Evolutionary conservation across 768 basidiomycete species (phyloP).

Genomic region (Boletus huronensis): DNA sequence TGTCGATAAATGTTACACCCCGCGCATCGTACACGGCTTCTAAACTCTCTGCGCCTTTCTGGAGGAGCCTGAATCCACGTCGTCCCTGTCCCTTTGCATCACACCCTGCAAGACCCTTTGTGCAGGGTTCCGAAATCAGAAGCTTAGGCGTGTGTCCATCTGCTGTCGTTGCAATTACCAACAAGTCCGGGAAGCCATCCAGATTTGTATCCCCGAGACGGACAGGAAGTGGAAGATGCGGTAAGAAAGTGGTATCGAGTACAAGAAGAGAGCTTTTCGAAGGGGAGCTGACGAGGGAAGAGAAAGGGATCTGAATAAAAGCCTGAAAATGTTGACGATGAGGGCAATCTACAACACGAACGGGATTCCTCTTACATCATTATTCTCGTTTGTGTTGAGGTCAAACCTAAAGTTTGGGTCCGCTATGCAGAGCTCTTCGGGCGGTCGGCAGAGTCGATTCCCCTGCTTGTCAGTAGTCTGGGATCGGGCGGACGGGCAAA

Average conservation of each 20-base stretch:
- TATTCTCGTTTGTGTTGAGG: conserved; percentile 46
- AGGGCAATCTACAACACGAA: background rate
- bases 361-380: conserved; percentile 41
- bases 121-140: conserved; percentile 62
- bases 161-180: conserved; percentile 51
- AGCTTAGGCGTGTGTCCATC: conserved; percentile 54
- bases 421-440: conserved; percentile 74
- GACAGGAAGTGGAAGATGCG: conserved; percentile 71
- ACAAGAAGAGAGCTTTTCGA: conserved; percentile 60
- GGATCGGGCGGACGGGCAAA: conserved; percentile 63
- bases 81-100: conserved; percentile 44
- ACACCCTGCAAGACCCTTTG: conserved; percentile 56
- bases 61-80: conserved; percentile 60
- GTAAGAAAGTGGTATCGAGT: conserved; percentile 59
- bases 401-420: conserved; percentile 82
- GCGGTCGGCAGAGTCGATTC: conserved; percentile 62
- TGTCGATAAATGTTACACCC: conserved; percentile 77
- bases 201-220: conserved; percentile 87
- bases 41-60: conserved; percentile 58
- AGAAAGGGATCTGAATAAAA: conserved; percentile 64
- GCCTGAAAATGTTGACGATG: conserved; percentile 38
- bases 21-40: conserved; percentile 73
- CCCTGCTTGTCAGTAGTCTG: conserved; percentile 46
- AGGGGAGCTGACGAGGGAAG: conserved; percentile 50
- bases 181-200: conserved; percentile 91